Conservation (phyloP, 2,329 filamentous ascomycete genomes). For the Pseudogymnoascus verrucosus region DNA sequence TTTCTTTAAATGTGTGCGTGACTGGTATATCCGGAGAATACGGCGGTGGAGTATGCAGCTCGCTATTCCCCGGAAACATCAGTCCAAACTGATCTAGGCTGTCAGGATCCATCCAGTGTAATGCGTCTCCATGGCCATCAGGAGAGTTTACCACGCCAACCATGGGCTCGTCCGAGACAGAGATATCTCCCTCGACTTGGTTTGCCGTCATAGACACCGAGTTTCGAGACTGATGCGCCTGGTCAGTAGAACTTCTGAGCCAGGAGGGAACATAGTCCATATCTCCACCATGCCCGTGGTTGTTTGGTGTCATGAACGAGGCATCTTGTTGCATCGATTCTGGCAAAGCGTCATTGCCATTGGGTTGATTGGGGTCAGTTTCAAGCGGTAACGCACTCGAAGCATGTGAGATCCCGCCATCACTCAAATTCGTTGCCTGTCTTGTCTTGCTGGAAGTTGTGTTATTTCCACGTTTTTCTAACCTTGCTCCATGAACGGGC, state of each 20-base stretch:
- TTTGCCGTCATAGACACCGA: neutral
- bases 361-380: neutral
- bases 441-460: neutral
- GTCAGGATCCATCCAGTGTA: neutral
- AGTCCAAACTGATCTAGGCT: neutral
- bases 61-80: neutral
- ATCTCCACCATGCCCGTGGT: neutral
- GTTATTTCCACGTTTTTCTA: neutral
- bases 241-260: neutral
- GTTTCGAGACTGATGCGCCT: neutral
- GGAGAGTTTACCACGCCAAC: neutral
- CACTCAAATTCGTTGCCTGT: neutral
- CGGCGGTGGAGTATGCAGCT: neutral
- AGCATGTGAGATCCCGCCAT: neutral
- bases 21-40: neutral
- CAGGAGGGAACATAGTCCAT: neutral
- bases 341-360: neutral
- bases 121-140: neutral
- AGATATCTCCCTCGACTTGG: neutral
- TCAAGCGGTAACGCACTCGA: neutral
- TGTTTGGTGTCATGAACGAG: neutral
- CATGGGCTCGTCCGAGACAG: neutral
- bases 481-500: neutral
- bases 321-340: neutral
- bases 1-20: neutral